Percentiles rank a stretch among this genome's conserved stretches.
Conservation (phyloP, 805 yeast genomes). For the Gaillardinia entomophila region DNA sequence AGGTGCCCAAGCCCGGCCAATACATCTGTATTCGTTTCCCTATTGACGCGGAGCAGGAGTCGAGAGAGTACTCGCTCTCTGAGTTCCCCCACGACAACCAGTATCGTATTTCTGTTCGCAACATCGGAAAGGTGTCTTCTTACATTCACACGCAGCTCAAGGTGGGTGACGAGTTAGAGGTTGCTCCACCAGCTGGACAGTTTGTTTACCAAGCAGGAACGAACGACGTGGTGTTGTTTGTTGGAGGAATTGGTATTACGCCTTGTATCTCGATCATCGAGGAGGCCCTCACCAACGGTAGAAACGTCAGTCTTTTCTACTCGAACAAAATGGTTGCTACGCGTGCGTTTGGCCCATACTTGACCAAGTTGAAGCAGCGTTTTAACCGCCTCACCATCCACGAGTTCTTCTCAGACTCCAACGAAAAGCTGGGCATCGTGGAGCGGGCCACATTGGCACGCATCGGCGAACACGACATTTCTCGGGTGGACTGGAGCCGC, state of each 20-base stretch:
- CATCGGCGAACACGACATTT: conserved; percentile 14
- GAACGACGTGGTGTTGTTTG: conserved; percentile 32
- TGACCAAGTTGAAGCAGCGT: conserved; percentile 9
- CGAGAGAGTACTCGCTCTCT: conserved; percentile 59
- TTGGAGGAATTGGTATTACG: conserved; percentile 68
- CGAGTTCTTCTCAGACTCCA: conserved; percentile 14
- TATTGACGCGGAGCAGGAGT: conserved; percentile 28
- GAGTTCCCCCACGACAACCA: conserved; percentile 26
- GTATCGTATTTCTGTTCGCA: conserved; percentile 55
- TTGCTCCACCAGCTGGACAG: conserved; percentile 59
- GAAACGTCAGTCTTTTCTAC: conserved; percentile 26
- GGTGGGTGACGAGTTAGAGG: conserved; percentile 42
- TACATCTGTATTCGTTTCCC: conserved; percentile 33
- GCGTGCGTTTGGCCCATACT: conserved; percentile 20
- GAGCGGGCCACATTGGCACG: conserved; percentile 7
- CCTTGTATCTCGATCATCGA: conserved; percentile 54
- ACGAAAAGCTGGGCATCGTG: conserved; percentile 4
- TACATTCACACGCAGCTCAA: conserved; percentile 42
- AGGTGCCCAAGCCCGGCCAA: conserved; percentile 39
- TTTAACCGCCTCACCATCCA: conserved; percentile 11
- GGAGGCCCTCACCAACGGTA: conserved; percentile 24
- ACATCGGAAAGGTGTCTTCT: conserved; percentile 48
- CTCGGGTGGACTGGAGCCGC: conserved; percentile 8
- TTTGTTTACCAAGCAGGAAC: conserved; percentile 31
- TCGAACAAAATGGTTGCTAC: conserved; percentile 18